Evolutionary conservation across 495 filamentous ascomycete species (phyloP).

Genomic region (Tuber brumale): DNA sequence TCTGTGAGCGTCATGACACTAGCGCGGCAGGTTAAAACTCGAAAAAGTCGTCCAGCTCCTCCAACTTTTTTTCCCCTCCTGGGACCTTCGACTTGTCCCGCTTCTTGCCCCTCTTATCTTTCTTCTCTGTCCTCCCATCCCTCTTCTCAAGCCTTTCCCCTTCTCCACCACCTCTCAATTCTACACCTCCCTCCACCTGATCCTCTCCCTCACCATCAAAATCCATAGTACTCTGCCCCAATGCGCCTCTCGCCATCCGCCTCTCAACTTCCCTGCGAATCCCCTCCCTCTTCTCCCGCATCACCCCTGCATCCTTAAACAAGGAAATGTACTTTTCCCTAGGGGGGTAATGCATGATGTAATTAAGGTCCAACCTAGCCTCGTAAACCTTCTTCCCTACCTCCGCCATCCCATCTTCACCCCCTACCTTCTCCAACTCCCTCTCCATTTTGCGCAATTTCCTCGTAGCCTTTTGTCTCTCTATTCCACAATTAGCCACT

Average conservation of each 20-base stretch:
- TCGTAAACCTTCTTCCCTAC: slow-evolving; percentile 54
- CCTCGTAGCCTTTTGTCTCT: slow-evolving; percentile 75
- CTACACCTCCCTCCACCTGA: slow-evolving; percentile 2
- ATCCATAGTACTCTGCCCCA: slow-evolving; percentile 51
- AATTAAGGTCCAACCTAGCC: slow-evolving; percentile 76
- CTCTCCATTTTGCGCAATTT: slow-evolving; percentile 69
- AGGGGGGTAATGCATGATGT: slow-evolving; percentile 75
- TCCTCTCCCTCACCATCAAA: slow-evolving; percentile 37
- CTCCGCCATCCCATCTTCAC: slow-evolving; percentile 50
- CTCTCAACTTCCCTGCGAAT: slow-evolving; percentile 55
- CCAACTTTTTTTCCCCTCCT: slow-evolving; percentile 27
- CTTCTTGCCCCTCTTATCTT: slow-evolving; percentile 15
- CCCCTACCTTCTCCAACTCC: slow-evolving; percentile 57
- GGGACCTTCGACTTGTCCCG: slow-evolving; percentile 20
- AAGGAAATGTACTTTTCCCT: slow-evolving; percentile 72
- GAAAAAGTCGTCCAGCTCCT: slow-evolving; percentile 36
- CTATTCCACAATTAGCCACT: slow-evolving; percentile 45
- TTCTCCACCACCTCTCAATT: slow-evolving; percentile 11
- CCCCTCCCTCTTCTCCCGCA: slow-evolving; percentile 44
- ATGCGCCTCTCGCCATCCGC: slow-evolving; percentile 53
- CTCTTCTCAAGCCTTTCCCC: slow-evolving; percentile 8
- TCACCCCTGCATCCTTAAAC: slow-evolving; percentile 49
- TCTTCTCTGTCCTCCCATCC: slow-evolving; percentile 6
- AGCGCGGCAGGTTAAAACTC: slow-evolving; percentile 22
- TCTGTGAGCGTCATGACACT: neutral